Percentiles rank a stretch among this genome's conserved stretches.
Evolutionary conservation across 352 stramenopile genomes (phyloP).

Genomic region (Poterioochromonas sp.): DNA sequence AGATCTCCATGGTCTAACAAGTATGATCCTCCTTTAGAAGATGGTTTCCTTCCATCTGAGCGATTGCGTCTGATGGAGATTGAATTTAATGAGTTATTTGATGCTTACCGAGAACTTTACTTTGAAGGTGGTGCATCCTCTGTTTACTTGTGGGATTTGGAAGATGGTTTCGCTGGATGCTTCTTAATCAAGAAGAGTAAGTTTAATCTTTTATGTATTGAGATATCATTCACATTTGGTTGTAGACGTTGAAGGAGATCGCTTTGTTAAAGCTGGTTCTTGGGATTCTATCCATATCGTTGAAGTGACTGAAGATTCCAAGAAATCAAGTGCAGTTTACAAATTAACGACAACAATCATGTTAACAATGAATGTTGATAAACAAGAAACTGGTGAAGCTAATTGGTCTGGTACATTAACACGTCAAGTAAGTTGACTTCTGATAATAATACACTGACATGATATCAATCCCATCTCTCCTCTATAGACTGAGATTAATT

Average conservation of each 20-base stretch:
- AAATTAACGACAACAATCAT: constrained; percentile 82
- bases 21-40: constrained; percentile 62
- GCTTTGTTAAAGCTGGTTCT: constrained; percentile 65
- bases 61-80: constrained; percentile 76
- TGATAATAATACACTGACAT: background rate
- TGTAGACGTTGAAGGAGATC: constrained; percentile 38
- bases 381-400: constrained; percentile 60
- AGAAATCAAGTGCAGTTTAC: constrained; percentile 65
- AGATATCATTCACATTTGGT: background rate
- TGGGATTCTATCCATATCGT: constrained; percentile 92
- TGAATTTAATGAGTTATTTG: constrained; percentile 88
- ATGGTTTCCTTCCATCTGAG: constrained; percentile 70
- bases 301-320: constrained; percentile 52
- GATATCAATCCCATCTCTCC: background rate
- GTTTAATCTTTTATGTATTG: constrained; percentile 8
- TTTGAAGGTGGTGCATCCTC: constrained; percentile 82
- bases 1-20: constrained; percentile 82
- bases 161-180: constrained; percentile 77
- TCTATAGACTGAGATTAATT: constrained; percentile 43
- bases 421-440: constrained; percentile 46
- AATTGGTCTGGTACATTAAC: constrained; percentile 69
- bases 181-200: constrained; percentile 88
- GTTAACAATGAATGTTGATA: constrained; percentile 74
- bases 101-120: constrained; percentile 90
- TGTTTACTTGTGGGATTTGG: constrained; percentile 91